These are phyloP conservation scores for Eimeria maxima DNA, from an alignment of 169 alveolate genomes.

Conservation along the genomic window DNA sequence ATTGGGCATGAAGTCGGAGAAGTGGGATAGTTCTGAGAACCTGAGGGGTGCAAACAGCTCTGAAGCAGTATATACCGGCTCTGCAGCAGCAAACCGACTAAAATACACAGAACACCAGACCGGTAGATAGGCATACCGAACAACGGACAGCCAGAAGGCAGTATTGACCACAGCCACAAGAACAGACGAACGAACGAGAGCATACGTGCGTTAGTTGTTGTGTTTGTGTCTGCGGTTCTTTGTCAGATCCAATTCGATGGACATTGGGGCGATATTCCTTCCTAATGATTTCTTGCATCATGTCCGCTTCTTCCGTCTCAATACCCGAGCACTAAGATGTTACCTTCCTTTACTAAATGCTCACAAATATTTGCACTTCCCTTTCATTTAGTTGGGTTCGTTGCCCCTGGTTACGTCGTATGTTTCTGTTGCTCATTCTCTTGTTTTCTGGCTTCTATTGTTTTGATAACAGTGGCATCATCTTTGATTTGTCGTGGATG, in stretches of 20 bases:
- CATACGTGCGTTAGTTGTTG: too few species aligned
- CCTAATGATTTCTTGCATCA: constrained; percentile 43
- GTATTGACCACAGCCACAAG: too few species aligned
- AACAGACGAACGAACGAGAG: too few species aligned
- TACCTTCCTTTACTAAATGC: too few species aligned
- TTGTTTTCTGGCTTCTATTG: neutral
- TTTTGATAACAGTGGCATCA: constrained; percentile 27
- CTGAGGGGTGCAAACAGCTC: too few species aligned
- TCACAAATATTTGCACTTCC: neutral
- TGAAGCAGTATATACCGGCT: too few species aligned
- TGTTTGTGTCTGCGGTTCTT: neutral
- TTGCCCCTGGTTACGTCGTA: neutral
- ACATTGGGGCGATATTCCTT: constrained; percentile 64
- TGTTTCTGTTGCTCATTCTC: neutral
- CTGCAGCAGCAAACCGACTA: too few species aligned
- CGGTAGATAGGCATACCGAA: too few species aligned
- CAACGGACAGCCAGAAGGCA: too few species aligned
- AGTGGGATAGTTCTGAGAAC: too few species aligned
- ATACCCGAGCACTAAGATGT: neutral
- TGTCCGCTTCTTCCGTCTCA: constrained; percentile 4
- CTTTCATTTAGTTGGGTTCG: neutral
- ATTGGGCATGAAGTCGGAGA: too few species aligned
- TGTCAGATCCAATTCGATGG: constrained; percentile 65
- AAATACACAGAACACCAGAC: too few species aligned
- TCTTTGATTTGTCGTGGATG: constrained; percentile 67